Conservation (phyloP, 352 stramenopile genomes). For the Thraustotheca clavata region DNA sequence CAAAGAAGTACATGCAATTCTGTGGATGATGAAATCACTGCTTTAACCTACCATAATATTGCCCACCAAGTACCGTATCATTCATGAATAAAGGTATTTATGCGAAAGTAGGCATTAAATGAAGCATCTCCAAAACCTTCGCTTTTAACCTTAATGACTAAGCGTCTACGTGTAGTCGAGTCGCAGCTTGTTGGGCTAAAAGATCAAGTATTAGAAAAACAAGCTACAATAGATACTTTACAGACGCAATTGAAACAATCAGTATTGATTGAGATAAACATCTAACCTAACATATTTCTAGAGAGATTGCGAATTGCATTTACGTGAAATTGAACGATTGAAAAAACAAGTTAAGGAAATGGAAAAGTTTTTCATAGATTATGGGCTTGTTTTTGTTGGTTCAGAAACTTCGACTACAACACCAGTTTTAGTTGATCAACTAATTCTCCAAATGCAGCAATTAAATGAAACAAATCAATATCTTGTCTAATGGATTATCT, state of each 20-base stretch:
- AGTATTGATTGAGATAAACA: neutral
- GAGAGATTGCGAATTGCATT: neutral
- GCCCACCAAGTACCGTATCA: neutral
- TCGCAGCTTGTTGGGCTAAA: neutral
- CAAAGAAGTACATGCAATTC: too few relatives aligned
- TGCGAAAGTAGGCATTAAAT: neutral
- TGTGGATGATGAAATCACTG: neutral
- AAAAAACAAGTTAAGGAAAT: conserved; percentile 27
- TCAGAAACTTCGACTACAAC: neutral
- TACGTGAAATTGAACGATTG: conserved; percentile 17
- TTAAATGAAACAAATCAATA: neutral
- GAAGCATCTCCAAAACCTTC: neutral
- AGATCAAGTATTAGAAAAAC: neutral
- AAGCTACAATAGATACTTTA: neutral
- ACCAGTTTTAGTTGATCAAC: neutral
- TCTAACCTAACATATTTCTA: neutral
- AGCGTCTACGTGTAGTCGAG: conserved; percentile 14
- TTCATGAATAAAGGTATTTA: neutral
- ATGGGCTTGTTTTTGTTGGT: conserved; percentile 36
- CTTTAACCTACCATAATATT: neutral
- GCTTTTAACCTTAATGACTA: conserved; percentile 13
- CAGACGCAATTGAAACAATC: neutral
- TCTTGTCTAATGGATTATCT: neutral
- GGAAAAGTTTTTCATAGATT: conserved; percentile 32
- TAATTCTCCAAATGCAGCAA: neutral